These are phyloP conservation scores for Dipteronia sinensis DNA, from an alignment of 345 rosid species.

Conservation along the genomic window DNA sequence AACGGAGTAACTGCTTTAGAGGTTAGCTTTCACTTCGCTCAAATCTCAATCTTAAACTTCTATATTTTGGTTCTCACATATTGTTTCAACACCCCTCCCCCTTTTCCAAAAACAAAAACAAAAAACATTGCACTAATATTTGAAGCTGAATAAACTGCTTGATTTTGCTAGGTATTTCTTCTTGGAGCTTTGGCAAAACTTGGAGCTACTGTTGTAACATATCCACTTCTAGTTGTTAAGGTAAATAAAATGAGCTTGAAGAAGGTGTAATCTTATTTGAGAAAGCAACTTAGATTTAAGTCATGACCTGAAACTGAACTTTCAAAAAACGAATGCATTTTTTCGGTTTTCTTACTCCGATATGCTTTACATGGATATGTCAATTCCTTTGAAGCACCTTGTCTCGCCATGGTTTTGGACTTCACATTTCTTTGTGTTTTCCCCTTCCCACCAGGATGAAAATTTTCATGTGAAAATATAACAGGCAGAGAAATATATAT, in stretches of 20 bases:
- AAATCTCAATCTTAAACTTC: constrained; percentile 1
- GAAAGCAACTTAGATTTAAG: not conserved
- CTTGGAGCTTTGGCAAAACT: constrained; percentile 98
- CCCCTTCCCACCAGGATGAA: not conserved
- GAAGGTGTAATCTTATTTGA: constrained; percentile 7
- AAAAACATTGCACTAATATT: not conserved
- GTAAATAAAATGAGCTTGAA: constrained; percentile 28
- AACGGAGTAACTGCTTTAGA: constrained; percentile 71
- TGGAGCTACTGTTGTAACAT: constrained; percentile 91
- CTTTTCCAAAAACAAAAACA: not conserved
- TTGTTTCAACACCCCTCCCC: not conserved
- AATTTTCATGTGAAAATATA: not conserved
- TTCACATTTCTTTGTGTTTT: not conserved
- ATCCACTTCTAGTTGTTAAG: constrained; percentile 96
- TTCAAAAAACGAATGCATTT: not conserved
- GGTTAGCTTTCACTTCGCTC: constrained; percentile 45
- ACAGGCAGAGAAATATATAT: not conserved
- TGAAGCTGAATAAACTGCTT: constrained; percentile 20
- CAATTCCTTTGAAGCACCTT: not conserved
- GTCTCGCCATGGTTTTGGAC: not conserved
- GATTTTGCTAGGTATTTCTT: constrained; percentile 67
- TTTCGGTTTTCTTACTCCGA: not conserved
- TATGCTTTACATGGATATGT: not conserved
- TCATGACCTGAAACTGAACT: not conserved
- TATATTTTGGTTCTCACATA: not conserved